phyloP scores from a whole-genome alignment of 768 basidiomycete species.

The Aureoboletus auriporus region DNA sequence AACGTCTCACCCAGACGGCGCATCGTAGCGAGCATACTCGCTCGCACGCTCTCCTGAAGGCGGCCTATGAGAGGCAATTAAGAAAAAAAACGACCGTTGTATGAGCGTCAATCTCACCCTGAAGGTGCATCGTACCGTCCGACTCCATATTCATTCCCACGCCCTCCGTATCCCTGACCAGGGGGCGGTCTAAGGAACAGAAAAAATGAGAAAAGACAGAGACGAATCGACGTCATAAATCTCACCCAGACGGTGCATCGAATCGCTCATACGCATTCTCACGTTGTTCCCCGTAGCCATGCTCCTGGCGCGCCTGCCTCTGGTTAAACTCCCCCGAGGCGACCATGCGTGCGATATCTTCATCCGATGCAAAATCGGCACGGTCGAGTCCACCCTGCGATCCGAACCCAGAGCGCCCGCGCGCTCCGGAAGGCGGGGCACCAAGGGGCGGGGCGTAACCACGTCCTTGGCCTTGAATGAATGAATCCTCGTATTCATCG shows the following conservation, averaged over 20 bases:
- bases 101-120: conserved; percentile 5
- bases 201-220: neutral
- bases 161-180: neutral
- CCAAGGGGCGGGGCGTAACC: neutral
- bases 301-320: neutral
- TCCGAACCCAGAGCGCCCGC: neutral
- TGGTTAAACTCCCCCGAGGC: conserved; percentile 8
- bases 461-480: neutral
- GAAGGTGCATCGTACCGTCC: conserved; percentile 1
- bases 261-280: neutral
- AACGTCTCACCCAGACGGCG: conserved; percentile 10
- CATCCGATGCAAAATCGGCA: conserved; percentile 29
- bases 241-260: conserved; percentile 15
- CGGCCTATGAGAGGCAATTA: conserved; percentile 1
- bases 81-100: neutral
- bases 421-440: conserved; percentile 1
- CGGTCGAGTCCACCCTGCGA: conserved; percentile 17
- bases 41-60: conserved; percentile 3
- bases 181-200: neutral
- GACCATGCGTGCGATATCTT: conserved; percentile 22
- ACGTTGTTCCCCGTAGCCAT: neutral
- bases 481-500: neutral
- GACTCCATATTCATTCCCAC: neutral
- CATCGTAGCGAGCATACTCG: conserved; percentile 8
- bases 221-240: neutral